These are phyloP conservation scores for Sarocladiaceae sp. DNA, from an alignment of 2,329 filamentous ascomycete genomes.

Conservation along the genomic window DNA sequence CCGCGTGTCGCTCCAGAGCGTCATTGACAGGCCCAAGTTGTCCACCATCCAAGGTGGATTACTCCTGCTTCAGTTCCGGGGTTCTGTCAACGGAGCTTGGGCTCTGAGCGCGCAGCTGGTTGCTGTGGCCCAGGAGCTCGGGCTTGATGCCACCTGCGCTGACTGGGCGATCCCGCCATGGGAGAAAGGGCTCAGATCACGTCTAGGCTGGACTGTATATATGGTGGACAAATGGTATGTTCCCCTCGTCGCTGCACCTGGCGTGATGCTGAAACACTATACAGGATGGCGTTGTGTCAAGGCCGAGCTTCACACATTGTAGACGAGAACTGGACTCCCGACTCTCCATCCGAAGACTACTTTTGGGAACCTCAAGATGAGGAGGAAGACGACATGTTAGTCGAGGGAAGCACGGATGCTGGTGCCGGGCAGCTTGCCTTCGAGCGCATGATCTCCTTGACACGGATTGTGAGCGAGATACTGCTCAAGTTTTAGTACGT, in stretches of 20 bases:
- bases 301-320: slow-evolving; percentile 23
- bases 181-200: slow-evolving; percentile 50
- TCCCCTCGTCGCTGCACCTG: slow-evolving; percentile 3
- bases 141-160: slow-evolving; percentile 48
- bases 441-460: slow-evolving; percentile 11
- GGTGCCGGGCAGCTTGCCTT: slow-evolving; percentile 16
- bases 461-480: slow-evolving; percentile 10
- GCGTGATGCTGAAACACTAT: background rate
- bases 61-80: slow-evolving; percentile 21
- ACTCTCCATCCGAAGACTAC: slow-evolving; percentile 21
- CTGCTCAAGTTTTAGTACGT: slow-evolving; percentile 11
- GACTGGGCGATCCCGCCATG: slow-evolving; percentile 50
- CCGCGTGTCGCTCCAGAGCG: slow-evolving; percentile 19
- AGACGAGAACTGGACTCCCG: slow-evolving; percentile 24
- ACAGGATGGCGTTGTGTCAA: slow-evolving; percentile 20
- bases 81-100: slow-evolving; percentile 13
- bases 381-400: slow-evolving; percentile 4
- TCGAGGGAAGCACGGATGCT: slow-evolving; percentile 10
- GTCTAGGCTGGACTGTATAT: slow-evolving; percentile 53
- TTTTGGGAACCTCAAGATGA: slow-evolving; percentile 24
- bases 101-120: slow-evolving; percentile 39
- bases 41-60: slow-evolving; percentile 23
- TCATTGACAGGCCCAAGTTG: slow-evolving; percentile 23
- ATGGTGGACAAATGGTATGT: slow-evolving; percentile 58
- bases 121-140: slow-evolving; percentile 44